Evolutionary conservation across 495 filamentous ascomycete genomes (phyloP).

Genomic region (Talaromyces adpressus): DNA sequence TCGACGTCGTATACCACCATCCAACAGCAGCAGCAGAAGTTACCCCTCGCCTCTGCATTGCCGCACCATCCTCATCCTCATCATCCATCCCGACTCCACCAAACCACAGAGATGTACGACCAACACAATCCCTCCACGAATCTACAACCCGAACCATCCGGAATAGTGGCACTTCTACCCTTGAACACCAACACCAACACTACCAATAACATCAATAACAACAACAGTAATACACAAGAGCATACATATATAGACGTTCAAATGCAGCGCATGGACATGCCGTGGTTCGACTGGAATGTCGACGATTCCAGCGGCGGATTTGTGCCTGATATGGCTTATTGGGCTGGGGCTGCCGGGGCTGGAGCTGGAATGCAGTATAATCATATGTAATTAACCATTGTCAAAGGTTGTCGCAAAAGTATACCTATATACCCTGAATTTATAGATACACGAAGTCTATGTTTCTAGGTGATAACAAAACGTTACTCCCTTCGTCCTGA

Average conservation of each 20-base stretch:
- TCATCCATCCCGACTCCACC: background rate
- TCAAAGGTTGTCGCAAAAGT: too few relatives aligned
- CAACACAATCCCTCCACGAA: background rate
- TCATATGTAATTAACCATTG: background rate
- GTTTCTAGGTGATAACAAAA: too few relatives aligned
- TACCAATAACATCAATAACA: too few relatives aligned
- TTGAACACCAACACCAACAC: background rate
- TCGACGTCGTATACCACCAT: background rate
- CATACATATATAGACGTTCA: background rate
- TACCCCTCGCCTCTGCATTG: background rate
- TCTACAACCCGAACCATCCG: background rate
- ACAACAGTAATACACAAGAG: background rate
- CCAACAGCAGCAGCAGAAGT: background rate
- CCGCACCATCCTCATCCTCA: background rate
- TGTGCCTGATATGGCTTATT: slow-evolving; percentile 23
- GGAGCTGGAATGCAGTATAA: background rate
- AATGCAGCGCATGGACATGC: background rate
- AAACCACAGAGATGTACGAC: background rate
- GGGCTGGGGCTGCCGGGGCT: background rate
- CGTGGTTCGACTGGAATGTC: slow-evolving; percentile 21
- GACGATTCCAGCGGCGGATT: slow-evolving; percentile 19
- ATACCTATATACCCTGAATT: too few relatives aligned
- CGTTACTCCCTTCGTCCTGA: too few relatives aligned
- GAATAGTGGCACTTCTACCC: background rate
- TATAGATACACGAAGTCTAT: too few relatives aligned